These are phyloP conservation scores for Picea glauca DNA, from an alignment of 75 land plant genomes.

Conservation along the genomic window DNA sequence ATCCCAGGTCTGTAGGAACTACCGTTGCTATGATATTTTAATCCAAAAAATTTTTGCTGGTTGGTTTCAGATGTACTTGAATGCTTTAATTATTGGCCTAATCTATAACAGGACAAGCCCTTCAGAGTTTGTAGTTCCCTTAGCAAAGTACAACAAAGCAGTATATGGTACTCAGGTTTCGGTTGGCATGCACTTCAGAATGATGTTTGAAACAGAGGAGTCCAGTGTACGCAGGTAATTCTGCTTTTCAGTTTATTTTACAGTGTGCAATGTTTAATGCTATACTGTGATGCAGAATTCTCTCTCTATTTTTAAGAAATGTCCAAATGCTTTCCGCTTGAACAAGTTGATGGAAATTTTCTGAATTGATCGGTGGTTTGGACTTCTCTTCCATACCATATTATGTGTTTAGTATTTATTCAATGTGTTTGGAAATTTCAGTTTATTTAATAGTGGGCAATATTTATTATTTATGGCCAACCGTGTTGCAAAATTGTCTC, in stretches of 20 bases:
- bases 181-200: constrained; percentile 86
- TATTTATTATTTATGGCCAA: no score
- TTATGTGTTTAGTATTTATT: no score
- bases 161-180: constrained; percentile 66
- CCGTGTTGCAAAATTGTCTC: no score
- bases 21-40: not conserved
- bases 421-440: no score
- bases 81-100: not conserved
- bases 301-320: no score
- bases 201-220: constrained; percentile 97
- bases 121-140: constrained; percentile 83
- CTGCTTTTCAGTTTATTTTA: not conserved
- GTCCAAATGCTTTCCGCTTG: no score
- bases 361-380: no score
- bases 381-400: no score
- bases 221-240: constrained; percentile 77
- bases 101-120: constrained; percentile 62
- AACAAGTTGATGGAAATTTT: no score
- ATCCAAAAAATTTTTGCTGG: not conserved
- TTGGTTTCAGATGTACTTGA: not conserved
- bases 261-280: no score
- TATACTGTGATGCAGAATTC: no score
- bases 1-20: constrained; percentile 64
- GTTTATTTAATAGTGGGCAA: no score
- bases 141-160: constrained; percentile 68